These are phyloP conservation scores for Rosa rugosa DNA, from an alignment of 306 rosid genomes.

Conservation along the genomic window DNA sequence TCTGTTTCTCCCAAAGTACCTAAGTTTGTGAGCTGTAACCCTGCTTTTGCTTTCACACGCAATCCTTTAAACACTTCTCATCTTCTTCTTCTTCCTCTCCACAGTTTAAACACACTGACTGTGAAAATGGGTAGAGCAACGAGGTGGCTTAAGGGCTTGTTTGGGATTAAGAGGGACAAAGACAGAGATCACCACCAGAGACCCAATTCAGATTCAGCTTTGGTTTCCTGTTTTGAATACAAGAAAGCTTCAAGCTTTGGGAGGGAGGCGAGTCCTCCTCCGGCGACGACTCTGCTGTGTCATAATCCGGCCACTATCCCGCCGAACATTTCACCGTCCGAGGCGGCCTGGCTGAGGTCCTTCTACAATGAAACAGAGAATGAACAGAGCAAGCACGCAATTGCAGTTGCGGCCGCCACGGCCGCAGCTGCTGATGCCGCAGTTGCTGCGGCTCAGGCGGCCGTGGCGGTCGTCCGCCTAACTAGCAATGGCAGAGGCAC, in stretches of 20 bases:
- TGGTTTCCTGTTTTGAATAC: slow-evolving; percentile 12
- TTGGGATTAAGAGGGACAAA: slow-evolving; percentile 49
- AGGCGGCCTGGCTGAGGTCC: slow-evolving; percentile 78
- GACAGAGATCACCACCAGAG: slow-evolving; percentile 32
- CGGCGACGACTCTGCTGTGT: slow-evolving; percentile 30
- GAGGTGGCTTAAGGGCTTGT: slow-evolving; percentile 72
- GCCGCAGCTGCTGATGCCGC: slow-evolving; percentile 92
- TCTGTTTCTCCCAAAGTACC: slow-evolving; percentile 36
- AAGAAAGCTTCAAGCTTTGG: slow-evolving; percentile 29
- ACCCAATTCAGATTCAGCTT: slow-evolving; percentile 29
- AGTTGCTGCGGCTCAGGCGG: slow-evolving; percentile 84
- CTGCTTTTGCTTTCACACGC: slow-evolving; percentile 22
- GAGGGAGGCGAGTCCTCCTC: slow-evolving; percentile 18
- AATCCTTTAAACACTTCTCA: slow-evolving; percentile 22
- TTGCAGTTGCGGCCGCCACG: slow-evolving; percentile 86
- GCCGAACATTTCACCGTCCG: slow-evolving; percentile 69
- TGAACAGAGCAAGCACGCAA: slow-evolving; percentile 84
- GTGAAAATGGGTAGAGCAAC: slow-evolving; percentile 69
- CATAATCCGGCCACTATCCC: slow-evolving; percentile 76
- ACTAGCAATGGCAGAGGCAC: slow-evolving; percentile 77
- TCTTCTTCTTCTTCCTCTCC: background rate
- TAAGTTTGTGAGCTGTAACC: slow-evolving; percentile 30
- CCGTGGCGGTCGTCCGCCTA: slow-evolving; percentile 75
- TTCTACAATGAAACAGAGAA: slow-evolving; percentile 58
- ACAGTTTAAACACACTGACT: background rate